phyloP scores from a whole-genome alignment of 345 rosid species.

The Bretschneidera sinensis region DNA sequence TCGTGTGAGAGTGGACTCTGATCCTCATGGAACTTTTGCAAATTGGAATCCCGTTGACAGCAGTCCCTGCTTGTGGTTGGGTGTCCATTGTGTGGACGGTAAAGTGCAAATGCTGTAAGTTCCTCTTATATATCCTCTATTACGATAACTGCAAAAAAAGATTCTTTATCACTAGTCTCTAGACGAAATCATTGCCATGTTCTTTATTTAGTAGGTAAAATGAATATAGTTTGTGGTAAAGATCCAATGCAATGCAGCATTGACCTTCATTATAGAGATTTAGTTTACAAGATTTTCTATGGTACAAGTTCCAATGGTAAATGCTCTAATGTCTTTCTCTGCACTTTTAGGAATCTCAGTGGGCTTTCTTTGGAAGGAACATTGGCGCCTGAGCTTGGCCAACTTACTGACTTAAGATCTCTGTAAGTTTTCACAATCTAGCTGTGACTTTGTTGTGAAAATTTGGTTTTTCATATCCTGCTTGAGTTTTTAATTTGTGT shows the following conservation, averaged over 20 bases:
- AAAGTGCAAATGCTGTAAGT: slow-evolving; percentile 80
- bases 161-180: no score
- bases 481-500: not conserved
- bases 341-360: slow-evolving; percentile 54
- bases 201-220: slow-evolving; percentile 2
- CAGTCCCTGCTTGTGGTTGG: slow-evolving; percentile 69
- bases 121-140: slow-evolving; percentile 1
- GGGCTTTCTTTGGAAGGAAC: slow-evolving; percentile 61
- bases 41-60: slow-evolving; percentile 57
- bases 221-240: no score
- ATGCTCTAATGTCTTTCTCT: slow-evolving; percentile 2
- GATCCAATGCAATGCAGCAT: not conserved
- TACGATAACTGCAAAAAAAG: no score
- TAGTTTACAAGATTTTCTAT: not conserved
- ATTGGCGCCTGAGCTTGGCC: slow-evolving; percentile 70
- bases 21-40: slow-evolving; percentile 62
- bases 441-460: not conserved
- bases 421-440: slow-evolving; percentile 43
- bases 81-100: slow-evolving; percentile 61
- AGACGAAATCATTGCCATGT: not conserved
- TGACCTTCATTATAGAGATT: no score
- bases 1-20: slow-evolving; percentile 48
- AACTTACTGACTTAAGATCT: slow-evolving; percentile 55
- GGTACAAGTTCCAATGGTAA: not conserved
- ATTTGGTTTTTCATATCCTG: not conserved